Conservation (phyloP, 1,284 basidiomycete genomes). For the Somion occarium region DNA sequence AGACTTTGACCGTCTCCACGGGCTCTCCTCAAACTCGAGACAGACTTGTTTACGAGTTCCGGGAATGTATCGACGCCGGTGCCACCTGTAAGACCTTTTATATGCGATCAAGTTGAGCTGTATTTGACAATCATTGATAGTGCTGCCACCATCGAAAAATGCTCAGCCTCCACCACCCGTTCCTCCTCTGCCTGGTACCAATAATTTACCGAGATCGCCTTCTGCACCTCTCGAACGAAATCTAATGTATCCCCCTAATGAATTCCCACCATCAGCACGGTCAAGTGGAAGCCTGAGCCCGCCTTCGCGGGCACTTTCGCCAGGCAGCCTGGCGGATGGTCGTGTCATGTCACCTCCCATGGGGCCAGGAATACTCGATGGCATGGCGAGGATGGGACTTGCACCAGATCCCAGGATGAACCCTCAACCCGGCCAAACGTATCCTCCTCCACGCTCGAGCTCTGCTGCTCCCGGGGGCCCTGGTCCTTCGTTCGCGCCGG, state of each 20-base stretch:
- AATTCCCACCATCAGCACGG: constrained; percentile 14
- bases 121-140: constrained; percentile 28
- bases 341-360: constrained; percentile 15
- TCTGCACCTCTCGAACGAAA: constrained; percentile 15
- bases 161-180: constrained; percentile 28
- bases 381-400: constrained; percentile 21
- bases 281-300: constrained; percentile 19
- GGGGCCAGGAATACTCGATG: constrained; percentile 19
- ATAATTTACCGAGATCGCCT: constrained; percentile 18
- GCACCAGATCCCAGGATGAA: constrained; percentile 7
- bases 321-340: constrained; percentile 13
- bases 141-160: constrained; percentile 49
- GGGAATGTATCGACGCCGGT: constrained; percentile 83
- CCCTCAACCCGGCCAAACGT: constrained; percentile 6
- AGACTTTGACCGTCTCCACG: constrained; percentile 69
- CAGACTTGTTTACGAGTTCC: constrained; percentile 69
- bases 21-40: constrained; percentile 64
- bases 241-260: constrained; percentile 11
- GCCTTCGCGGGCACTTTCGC: constrained; percentile 20
- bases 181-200: constrained; percentile 18
- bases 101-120: neutral
- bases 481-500: constrained; percentile 9
- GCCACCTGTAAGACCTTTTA: constrained; percentile 52
- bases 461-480: constrained; percentile 15
- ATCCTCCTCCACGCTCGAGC: constrained; percentile 19